Evolutionary conservation across 2,329 filamentous ascomycete species (phyloP), one percentile per base, ranked within the genome.

Genomic region (Lasiodiplodia theobromae): DNA sequence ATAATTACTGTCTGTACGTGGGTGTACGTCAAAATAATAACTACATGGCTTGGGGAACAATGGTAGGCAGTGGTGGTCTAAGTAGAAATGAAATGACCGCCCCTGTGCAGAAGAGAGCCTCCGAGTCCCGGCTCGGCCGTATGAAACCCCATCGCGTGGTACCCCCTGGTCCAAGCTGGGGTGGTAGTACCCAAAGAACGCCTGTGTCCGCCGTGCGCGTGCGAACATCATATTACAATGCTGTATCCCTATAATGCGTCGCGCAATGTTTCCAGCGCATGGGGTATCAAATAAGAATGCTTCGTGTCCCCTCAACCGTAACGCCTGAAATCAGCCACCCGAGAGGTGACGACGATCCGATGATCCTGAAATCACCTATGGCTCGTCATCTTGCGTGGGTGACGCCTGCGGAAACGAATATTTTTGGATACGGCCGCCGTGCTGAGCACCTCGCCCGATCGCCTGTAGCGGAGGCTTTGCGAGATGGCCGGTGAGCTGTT

Each of bases 381-480:
- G 44, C 63, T 66, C 49, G 34, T n/a, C n/a, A 52, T 37, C 63
- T 66, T 66, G 37, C 63, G 63, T 21, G 73, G 71, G 28, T 64
- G 47, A 62, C 74, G 73, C 71, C 73, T 77, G 14, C 77, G 77
- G 73, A 79, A 77, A 40, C 77, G 74, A 57, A 77, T 73, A 18
- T 58, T 71, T 71, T 76, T 77, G 34, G 72, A 71, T 21, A 80
- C 76, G 11, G 73, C 70, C 28, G 74, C 71, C 65, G 72, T 71
- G 65, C 73, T 73, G 56, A 73, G 70, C 62, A 73, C 67, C 37
- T 79, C 77, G 44, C 69, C 70, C 2, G 76, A 73, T 28, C 76
- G 71, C 37, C 75, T 73, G 38, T 72, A 72, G 1, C 74, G 74
- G 44, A 75, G 72, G 31, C 70, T 66, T 58, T 70, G 69, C 5